Evolutionary conservation across 116 monocot species (phyloP).

Genomic region (Trichopus zeylanicus): DNA sequence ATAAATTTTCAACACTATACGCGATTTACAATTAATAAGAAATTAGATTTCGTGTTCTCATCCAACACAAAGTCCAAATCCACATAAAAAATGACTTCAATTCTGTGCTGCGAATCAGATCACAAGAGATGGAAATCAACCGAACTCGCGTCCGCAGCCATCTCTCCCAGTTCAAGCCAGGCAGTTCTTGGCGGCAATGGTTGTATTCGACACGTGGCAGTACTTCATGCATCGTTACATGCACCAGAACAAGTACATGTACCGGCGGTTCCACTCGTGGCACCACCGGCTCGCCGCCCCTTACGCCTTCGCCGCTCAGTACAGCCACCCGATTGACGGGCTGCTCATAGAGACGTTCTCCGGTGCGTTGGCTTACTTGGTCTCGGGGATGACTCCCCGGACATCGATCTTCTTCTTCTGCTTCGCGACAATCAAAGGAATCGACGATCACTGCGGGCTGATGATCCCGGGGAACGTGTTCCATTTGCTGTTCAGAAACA

Average conservation of each 20-base stretch:
- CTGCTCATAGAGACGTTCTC: not conserved
- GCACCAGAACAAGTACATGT: conserved; percentile 13
- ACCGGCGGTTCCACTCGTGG: conserved; percentile 10
- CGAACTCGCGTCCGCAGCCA: not conserved
- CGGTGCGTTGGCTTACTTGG: not conserved
- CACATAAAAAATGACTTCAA: not conserved
- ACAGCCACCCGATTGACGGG: conserved; percentile 11
- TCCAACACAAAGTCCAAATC: not conserved
- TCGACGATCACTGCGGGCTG: conserved; percentile 23
- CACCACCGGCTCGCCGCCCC: conserved; percentile 11
- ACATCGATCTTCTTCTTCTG: conserved; percentile 11
- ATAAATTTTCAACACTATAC: too few relatives aligned
- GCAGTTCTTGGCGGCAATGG: conserved; percentile 24
- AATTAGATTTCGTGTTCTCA: too few relatives aligned
- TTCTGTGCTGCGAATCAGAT: not conserved
- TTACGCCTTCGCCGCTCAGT: conserved; percentile 12
- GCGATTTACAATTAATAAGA: too few relatives aligned
- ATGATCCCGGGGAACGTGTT: conserved; percentile 10
- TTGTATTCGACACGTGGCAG: conserved; percentile 26
- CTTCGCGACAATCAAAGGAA: conserved; percentile 9
- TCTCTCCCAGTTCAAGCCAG: not conserved
- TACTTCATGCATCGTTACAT: too few relatives aligned
- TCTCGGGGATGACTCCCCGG: conserved; percentile 16
- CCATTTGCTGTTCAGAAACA: conserved; percentile 10
- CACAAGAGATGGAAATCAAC: not conserved